Base-by-base conservation (phyloP, 768 basidiomycete genomes). In the Sistotremastrum niveocremeum region DNA sequence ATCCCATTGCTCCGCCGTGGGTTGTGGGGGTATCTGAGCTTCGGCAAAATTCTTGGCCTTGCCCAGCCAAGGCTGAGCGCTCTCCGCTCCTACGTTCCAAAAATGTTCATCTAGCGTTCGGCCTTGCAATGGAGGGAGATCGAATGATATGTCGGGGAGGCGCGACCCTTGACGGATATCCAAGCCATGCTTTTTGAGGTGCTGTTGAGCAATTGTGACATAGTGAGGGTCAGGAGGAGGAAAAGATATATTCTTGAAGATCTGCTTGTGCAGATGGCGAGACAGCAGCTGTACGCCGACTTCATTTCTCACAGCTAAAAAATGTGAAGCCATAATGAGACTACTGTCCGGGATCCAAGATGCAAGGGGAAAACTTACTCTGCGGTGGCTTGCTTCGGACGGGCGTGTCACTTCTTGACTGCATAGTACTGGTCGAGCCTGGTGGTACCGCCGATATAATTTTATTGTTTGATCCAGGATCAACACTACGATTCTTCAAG, bases 281-380 rank as follows among this genome's bases (percentile, higher is more conserved):
- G 90, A 85, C 45, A 98, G 76, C 46, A 95, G 76, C 58, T 98
- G 93, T 5, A 97, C 91, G n/a, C 93, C 93, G 37, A 90, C 70
- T 49, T 83, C 77, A 57, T 95, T 97, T 45, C 88, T 74, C 59
- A 79, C 77, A 49, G 71, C 79, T 79, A 47, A 12, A 3, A 44
- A 6, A 44, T 2, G 37, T 10, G 10, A 12, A 38, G 37, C 10
- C 37, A 20, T 20, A 20, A 20, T 20, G 20, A 20, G 20, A 20
- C 20, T 20, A 20, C 20, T 1, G 20, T 1, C 20, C 20, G 20
- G 20, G 2, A 20, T 20, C 20, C 20, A 20, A 20, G 20, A 20
- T 20, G 20, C 20, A 20, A 20, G 20, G 20, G 20, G 20, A 20
- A 20, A 20, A 20, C 20, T 20, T 20, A 20, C 20, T 20, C 20